Conservation (phyloP, 1,284 basidiomycete genomes). For the Microbotryomycetes sp. region DNA sequence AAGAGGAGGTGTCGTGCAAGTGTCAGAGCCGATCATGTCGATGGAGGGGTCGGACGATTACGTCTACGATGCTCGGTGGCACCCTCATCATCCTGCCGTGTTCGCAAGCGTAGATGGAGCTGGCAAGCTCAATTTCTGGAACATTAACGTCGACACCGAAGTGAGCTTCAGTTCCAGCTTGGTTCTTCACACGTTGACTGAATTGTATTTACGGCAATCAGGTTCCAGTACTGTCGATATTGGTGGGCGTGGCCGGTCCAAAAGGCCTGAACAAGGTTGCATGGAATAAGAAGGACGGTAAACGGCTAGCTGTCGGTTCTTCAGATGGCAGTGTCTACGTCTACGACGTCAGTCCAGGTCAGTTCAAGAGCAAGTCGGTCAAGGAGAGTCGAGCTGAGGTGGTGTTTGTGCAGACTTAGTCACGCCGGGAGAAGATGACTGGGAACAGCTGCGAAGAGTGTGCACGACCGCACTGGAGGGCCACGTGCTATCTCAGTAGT, state of each 20-base stretch:
- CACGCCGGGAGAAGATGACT: constrained; percentile 22
- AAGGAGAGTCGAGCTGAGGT: neutral
- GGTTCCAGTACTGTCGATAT: constrained; percentile 73
- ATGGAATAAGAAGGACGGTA: constrained; percentile 82
- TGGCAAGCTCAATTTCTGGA: constrained; percentile 93
- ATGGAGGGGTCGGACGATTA: constrained; percentile 97
- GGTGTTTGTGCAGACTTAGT: constrained; percentile 13
- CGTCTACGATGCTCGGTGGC: constrained; percentile 98
- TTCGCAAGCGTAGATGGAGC: constrained; percentile 92
- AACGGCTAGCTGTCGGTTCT: constrained; percentile 76
- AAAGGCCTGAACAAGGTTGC: constrained; percentile 88
- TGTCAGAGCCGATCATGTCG: constrained; percentile 41
- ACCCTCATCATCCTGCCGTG: constrained; percentile 84
- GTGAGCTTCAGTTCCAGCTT: constrained; percentile 46
- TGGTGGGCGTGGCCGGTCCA: constrained; percentile 50
- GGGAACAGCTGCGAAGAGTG: constrained; percentile 27
- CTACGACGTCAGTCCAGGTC: constrained; percentile 61
- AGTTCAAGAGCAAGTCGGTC: neutral
- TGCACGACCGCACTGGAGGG: constrained; percentile 9
- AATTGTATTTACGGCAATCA: constrained; percentile 36
- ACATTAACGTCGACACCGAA: constrained; percentile 89
- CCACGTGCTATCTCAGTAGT: neutral
- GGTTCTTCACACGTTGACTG: neutral
- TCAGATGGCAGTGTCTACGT: constrained; percentile 88
- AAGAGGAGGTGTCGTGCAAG: neutral